Evolutionary conservation across 2,329 filamentous ascomycete genomes (phyloP), one percentile per base, ranked within the genome.

Genomic region (Helminthosporium solani): DNA sequence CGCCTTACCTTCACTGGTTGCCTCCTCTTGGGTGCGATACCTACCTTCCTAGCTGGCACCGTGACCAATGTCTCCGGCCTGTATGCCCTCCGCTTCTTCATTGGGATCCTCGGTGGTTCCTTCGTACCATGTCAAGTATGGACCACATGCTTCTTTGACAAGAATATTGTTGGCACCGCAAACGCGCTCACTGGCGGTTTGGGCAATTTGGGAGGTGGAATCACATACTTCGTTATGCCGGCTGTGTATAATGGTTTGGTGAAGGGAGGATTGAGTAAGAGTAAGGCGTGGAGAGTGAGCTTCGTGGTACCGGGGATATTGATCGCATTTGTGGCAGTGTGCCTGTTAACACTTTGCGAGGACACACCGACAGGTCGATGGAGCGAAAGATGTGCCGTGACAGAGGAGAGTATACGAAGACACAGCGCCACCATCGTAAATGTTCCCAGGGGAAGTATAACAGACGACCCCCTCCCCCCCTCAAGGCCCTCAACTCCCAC

Each of bases 141-240:
- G 88, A 88, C 86, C 6, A 95, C 89, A 0, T 88, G 85, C 0
- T 95, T 95, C 75, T 95, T 90, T 65, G 90, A 96, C 73, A 94
- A 91, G 76, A 92, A 90, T 61, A 79, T 95, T n/a, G 87, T 95
- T n/a, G 90, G 90, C 34, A 90, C 88, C 2, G 88, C 90, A 50
- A 96, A 95, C 64, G 86, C 88, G 7, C 71, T 95, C 6, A 85
- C 88, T 0, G 90, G 84, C 34, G 90, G 61, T 5, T 42, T 63
- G 9, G 61, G 61, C 15, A 64, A 64, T 23, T 49, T 63, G 1
- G 61, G 61, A 33, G 61, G 61, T 18, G 61, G 61, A 9, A 56
- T 63, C 20, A 64, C 60, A 5, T 63, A 63, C 73, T 94, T 95
- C 68, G 81, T 92, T 58, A 95, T 95, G 90, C 90, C 90, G 0